These are phyloP conservation scores for Moricandia moricandioides DNA, from an alignment of 345 rosid species.

Conservation along the genomic window DNA sequence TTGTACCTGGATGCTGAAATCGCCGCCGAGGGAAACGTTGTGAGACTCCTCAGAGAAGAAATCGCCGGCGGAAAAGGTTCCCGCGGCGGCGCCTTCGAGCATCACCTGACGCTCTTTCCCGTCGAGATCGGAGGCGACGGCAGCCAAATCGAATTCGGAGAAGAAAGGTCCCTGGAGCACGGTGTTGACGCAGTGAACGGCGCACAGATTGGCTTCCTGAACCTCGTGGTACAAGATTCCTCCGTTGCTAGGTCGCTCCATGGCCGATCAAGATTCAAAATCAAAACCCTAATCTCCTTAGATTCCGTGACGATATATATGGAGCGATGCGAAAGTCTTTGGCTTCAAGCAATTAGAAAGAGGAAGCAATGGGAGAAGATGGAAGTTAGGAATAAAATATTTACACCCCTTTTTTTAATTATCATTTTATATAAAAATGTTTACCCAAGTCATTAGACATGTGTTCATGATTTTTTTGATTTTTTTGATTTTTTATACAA, in stretches of 20 bases:
- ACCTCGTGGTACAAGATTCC: constrained; percentile 99
- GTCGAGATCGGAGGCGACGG: constrained; percentile 92
- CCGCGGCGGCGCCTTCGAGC: constrained; percentile 43
- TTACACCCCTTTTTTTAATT: not conserved
- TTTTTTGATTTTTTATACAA: not conserved
- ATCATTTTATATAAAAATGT: not conserved
- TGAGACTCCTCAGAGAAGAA: constrained; percentile 85
- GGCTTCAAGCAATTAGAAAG: constrained; percentile 1
- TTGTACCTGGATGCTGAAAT: constrained; percentile 90
- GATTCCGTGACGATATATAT: not conserved
- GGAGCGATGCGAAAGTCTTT: constrained; percentile 7
- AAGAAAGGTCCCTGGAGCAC: constrained; percentile 95
- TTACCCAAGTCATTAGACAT: not conserved
- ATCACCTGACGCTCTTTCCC: constrained; percentile 76
- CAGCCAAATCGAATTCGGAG: constrained; percentile 92
- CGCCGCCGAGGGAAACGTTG: constrained; percentile 89
- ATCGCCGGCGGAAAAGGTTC: constrained; percentile 49
- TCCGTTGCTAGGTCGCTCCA: constrained; percentile 83
- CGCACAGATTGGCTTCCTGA: constrained; percentile 95
- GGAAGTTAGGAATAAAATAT: not conserved
- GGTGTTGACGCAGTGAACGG: constrained; percentile 97
- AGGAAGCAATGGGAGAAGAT: not conserved
- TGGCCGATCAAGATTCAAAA: constrained; percentile 1
- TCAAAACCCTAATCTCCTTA: constrained; percentile 7
- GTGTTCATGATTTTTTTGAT: not conserved